Percentiles rank a stretch among this genome's conserved stretches.
These are phyloP conservation scores for Ambispora gerdemannii DNA, from an alignment of 192 early-diverging fungal genomes.

Conservation along the genomic window DNA sequence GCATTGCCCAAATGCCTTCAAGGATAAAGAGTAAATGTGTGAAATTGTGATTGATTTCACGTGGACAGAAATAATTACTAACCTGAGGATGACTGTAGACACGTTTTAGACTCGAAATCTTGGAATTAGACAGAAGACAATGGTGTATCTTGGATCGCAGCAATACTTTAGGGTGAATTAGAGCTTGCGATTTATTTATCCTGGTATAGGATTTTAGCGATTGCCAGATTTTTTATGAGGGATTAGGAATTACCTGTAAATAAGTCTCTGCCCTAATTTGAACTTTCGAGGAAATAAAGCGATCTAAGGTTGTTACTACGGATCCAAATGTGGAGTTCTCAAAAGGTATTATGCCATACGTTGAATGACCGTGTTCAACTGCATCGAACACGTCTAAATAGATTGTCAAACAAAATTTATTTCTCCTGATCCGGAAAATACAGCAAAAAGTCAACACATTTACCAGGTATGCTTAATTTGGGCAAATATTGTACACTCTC, in stretches of 20 bases:
- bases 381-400: conserved; percentile 69
- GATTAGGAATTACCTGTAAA: conserved; percentile 46
- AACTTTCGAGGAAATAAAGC: conserved; percentile 62
- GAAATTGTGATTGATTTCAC: conserved; percentile 44
- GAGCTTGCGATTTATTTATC: neutral
- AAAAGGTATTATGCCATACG: conserved; percentile 92
- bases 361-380: conserved; percentile 66
- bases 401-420: neutral
- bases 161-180: neutral
- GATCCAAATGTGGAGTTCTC: conserved; percentile 92
- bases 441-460: neutral
- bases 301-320: conserved; percentile 82
- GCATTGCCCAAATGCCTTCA: conserved; percentile 79
- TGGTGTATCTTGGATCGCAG: conserved; percentile 63
- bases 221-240: neutral
- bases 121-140: conserved; percentile 68
- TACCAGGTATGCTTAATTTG: conserved; percentile 53
- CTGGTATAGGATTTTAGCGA: neutral
- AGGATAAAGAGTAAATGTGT: neutral
- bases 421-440: neutral
- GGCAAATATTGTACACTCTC: conserved; percentile 73
- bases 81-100: conserved; percentile 72
- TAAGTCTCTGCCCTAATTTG: conserved; percentile 79
- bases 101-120: conserved; percentile 64
- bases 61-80: conserved; percentile 33